Percentiles rank a stretch among this genome's conserved stretches.
Evolutionary conservation across 352 stramenopile genomes (phyloP).

Genomic region (Phytophthora agathidicida): DNA sequence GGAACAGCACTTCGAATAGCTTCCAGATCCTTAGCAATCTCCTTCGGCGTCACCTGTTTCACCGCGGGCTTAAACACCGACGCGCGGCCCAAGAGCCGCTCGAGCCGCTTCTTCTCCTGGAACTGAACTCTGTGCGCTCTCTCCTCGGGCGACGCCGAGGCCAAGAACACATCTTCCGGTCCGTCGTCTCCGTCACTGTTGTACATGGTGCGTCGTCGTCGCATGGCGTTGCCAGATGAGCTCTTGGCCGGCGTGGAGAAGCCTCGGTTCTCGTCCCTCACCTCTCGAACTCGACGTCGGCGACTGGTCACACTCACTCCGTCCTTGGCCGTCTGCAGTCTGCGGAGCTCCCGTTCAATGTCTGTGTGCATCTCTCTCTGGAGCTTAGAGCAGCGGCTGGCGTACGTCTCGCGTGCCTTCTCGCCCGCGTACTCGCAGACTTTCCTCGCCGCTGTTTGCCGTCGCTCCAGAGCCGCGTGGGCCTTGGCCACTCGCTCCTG

Average conservation of each 20-base stretch:
- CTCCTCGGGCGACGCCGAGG: slow-evolving; percentile 31
- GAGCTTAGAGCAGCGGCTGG: slow-evolving; percentile 51
- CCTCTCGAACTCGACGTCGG: slow-evolving; percentile 42
- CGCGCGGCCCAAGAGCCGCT: slow-evolving; percentile 51
- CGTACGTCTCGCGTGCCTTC: slow-evolving; percentile 46
- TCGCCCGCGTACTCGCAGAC: slow-evolving; percentile 52
- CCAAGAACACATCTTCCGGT: slow-evolving; percentile 33
- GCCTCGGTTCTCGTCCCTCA: slow-evolving; percentile 26
- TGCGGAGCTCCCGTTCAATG: slow-evolving; percentile 56
- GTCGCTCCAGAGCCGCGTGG: slow-evolving; percentile 34
- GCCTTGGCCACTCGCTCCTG: slow-evolving; percentile 33
- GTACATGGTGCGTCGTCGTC: slow-evolving; percentile 22
- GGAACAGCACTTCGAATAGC: slow-evolving; percentile 37
- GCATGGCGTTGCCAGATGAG: slow-evolving; percentile 18
- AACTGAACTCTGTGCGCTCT: slow-evolving; percentile 41
- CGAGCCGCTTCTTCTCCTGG: slow-evolving; percentile 65
- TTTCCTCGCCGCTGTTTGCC: slow-evolving; percentile 24
- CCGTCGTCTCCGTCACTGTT: slow-evolving; percentile 26
- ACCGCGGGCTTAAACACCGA: slow-evolving; percentile 56
- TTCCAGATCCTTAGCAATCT: slow-evolving; percentile 49
- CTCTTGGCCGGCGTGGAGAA: slow-evolving; percentile 23
- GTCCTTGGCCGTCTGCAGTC: slow-evolving; percentile 61
- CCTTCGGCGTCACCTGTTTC: slow-evolving; percentile 34
- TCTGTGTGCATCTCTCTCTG: slow-evolving; percentile 57
- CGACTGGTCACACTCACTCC: slow-evolving; percentile 73